Evolutionary conservation across 108 stramenopile genomes (phyloP).

Genomic region (Fistulifera solaris): DNA sequence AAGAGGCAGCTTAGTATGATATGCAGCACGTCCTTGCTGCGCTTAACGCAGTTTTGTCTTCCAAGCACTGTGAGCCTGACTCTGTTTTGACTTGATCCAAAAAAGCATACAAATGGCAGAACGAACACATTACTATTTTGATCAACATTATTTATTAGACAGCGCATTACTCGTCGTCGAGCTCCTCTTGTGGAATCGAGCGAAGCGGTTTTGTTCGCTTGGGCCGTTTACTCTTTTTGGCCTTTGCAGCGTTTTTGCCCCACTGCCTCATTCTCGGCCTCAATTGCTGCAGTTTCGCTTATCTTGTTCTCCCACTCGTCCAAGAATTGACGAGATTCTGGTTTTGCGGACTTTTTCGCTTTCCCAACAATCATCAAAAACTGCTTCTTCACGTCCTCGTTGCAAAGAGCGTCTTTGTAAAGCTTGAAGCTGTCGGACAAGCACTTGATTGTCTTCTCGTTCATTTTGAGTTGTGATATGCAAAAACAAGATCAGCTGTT

Average conservation of each 20-base stretch:
- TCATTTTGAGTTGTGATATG: constrained; percentile 83
- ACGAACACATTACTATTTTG: too few relatives aligned
- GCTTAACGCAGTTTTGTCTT: too few relatives aligned
- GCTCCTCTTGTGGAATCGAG: too few relatives aligned
- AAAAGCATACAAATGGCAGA: too few relatives aligned
- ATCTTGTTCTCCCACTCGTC: constrained; percentile 83
- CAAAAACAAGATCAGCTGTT: constrained; percentile 90
- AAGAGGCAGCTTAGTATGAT: constrained; percentile 1
- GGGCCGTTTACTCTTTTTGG: not conserved
- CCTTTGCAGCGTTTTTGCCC: constrained; percentile 51
- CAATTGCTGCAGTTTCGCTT: constrained; percentile 40
- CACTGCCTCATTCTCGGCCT: constrained; percentile 52
- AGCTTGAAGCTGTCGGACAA: constrained; percentile 82
- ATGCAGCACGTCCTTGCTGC: too few relatives aligned
- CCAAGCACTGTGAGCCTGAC: too few relatives aligned
- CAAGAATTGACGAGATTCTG: constrained; percentile 65
- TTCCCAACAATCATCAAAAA: constrained; percentile 66
- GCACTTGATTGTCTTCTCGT: constrained; percentile 77
- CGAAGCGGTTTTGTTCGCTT: too few relatives aligned
- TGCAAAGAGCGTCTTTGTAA: constrained; percentile 85
- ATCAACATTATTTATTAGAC: too few relatives aligned
- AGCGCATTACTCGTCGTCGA: too few relatives aligned
- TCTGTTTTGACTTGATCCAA: too few relatives aligned
- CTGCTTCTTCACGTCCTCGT: constrained; percentile 78
- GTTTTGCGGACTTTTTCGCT: constrained; percentile 80